Conservation (phyloP, 768 basidiomycete genomes). For the Mycena floridula region DNA sequence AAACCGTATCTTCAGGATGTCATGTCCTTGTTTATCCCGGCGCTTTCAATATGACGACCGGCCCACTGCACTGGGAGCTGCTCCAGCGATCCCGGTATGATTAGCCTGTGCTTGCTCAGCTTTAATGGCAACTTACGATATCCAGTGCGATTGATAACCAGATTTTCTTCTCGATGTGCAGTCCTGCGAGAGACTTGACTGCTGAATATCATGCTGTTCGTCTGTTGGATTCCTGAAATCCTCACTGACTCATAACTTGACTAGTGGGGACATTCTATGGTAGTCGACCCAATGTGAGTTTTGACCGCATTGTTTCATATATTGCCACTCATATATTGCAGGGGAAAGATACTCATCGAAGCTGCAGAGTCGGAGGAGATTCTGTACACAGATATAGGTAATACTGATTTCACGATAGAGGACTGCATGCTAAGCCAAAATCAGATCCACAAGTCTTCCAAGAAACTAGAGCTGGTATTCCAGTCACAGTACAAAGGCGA, state of each 20-base stretch:
- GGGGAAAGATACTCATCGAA: slow-evolving; percentile 69
- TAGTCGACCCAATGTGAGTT: slow-evolving; percentile 84
- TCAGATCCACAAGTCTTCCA: slow-evolving; percentile 48
- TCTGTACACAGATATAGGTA: slow-evolving; percentile 76
- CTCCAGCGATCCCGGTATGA: slow-evolving; percentile 78
- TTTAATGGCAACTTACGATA: background rate
- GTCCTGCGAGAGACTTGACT: slow-evolving; percentile 79
- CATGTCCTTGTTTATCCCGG: slow-evolving; percentile 87
- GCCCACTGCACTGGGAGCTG: slow-evolving; percentile 94
- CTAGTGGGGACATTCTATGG: slow-evolving; percentile 87
- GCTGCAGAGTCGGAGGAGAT: slow-evolving; percentile 77
- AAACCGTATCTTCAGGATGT: slow-evolving; percentile 46
- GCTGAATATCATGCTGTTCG: slow-evolving; percentile 84
- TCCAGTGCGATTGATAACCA: slow-evolving; percentile 92
- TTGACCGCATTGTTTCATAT: background rate
- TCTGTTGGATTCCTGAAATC: background rate
- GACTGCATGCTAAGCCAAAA: background rate
- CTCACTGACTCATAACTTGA: slow-evolving; percentile 1
- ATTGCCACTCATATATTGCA: slow-evolving; percentile 21
- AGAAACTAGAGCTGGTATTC: slow-evolving; percentile 75
- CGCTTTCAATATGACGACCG: slow-evolving; percentile 95
- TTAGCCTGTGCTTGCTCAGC: background rate
- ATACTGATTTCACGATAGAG: no score
- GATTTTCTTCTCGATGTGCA: slow-evolving; percentile 94
- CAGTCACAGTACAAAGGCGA: slow-evolving; percentile 85